phyloP scores from a whole-genome alignment of 805 yeast genomes.

The Teunomyces lycoperdinae region DNA sequence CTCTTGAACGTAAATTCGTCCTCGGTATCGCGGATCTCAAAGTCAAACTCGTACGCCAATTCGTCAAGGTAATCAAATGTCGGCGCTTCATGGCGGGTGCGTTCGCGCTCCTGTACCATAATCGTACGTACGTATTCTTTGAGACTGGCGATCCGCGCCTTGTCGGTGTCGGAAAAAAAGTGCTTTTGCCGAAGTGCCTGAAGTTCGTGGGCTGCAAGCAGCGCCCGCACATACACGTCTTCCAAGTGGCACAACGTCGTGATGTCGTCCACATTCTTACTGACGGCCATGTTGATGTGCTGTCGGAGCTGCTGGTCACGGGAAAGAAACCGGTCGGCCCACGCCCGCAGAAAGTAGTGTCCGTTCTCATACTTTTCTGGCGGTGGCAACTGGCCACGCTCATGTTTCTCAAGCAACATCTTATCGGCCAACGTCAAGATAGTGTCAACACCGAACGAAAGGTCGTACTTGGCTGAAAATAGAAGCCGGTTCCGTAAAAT shows the following conservation, averaged over 20 bases:
- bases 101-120: neutral
- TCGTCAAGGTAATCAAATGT: conserved; percentile 2
- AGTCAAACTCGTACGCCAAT: conserved; percentile 1
- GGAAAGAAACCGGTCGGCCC: neutral
- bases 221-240: neutral
- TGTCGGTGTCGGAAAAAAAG: neutral
- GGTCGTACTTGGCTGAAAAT: neutral
- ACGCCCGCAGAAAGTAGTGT: neutral
- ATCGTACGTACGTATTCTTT: neutral
- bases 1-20: neutral
- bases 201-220: neutral
- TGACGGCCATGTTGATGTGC: neutral
- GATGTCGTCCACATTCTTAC: neutral
- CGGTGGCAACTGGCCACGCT: neutral
- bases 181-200: neutral
- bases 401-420: conserved; percentile 1
- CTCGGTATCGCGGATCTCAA: neutral
- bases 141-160: neutral
- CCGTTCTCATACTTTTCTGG: conserved; percentile 1
- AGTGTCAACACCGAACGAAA: neutral
- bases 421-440: conserved; percentile 2
- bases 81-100: neutral
- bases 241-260: conserved; percentile 2
- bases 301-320: neutral
- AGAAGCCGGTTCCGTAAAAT: neutral